phyloP scores from a whole-genome alignment of 768 basidiomycete genomes.

The Agrocybe pediades region DNA sequence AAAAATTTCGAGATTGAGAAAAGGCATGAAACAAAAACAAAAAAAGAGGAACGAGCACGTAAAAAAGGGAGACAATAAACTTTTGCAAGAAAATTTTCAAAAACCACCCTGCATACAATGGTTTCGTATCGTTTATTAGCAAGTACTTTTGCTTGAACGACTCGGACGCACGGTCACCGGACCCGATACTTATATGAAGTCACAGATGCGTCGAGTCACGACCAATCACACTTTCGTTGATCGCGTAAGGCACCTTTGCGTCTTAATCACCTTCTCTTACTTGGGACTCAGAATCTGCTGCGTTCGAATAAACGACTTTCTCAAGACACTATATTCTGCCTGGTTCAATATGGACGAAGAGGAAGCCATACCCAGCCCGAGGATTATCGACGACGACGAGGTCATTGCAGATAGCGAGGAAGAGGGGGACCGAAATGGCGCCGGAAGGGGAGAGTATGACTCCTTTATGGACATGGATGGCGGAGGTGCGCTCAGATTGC shows the following conservation, averaged over 20 bases:
- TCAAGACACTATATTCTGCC: background rate
- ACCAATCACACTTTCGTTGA: slow-evolving; percentile 19
- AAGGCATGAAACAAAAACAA: too few relatives aligned
- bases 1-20: too few relatives aligned
- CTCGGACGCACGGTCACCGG: background rate
- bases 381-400: slow-evolving; percentile 30
- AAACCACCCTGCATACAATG: too few relatives aligned
- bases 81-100: too few relatives aligned
- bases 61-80: too few relatives aligned
- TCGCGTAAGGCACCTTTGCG: slow-evolving; percentile 12
- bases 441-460: slow-evolving; percentile 1
- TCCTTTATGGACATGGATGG: too few relatives aligned
- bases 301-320: background rate
- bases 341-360: background rate
- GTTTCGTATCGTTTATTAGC: too few relatives aligned
- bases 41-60: too few relatives aligned
- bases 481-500: background rate
- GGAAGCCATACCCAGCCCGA: slow-evolving; percentile 13
- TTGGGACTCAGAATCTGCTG: background rate
- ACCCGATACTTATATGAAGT: too few relatives aligned
- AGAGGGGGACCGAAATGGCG: slow-evolving; percentile 15
- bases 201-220: slow-evolving; percentile 23
- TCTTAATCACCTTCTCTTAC: background rate
- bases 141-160: too few relatives aligned
- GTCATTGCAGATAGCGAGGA: slow-evolving; percentile 50